These are phyloP conservation scores for Coemansia sp. DNA, from an alignment of 192 early-diverging fungal genomes.

Conservation along the genomic window DNA sequence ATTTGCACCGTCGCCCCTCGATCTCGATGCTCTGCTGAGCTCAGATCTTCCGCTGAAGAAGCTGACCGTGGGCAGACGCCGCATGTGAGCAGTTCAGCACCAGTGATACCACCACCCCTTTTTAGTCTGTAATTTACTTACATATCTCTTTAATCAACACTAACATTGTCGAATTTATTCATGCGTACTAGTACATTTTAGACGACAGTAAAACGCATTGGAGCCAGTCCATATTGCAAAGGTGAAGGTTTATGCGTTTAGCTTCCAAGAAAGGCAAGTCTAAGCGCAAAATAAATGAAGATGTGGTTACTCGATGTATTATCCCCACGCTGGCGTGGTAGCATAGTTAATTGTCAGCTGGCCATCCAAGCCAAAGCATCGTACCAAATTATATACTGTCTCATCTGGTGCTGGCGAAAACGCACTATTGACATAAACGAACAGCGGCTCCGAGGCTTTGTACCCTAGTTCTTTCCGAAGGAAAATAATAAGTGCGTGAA, in stretches of 20 bases:
- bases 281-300: not conserved
- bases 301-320: not conserved
- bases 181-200: not conserved
- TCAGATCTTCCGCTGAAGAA: constrained; percentile 20
- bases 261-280: not conserved
- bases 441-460: constrained; percentile 74
- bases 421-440: constrained; percentile 91
- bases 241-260: not conserved
- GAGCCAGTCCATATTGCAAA: not conserved
- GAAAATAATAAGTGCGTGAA: constrained; percentile 83
- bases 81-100: not conserved
- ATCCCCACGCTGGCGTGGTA: constrained; percentile 90
- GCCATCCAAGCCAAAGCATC: constrained; percentile 82
- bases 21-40: constrained; percentile 1
- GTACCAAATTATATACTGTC: constrained; percentile 72
- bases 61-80: constrained; percentile 1
- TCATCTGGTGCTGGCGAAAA: constrained; percentile 94
- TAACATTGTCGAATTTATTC: not conserved
- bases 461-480: constrained; percentile 79
- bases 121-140: not conserved
- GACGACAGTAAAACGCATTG: not conserved
- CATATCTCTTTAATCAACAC: not conserved
- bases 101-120: not conserved
- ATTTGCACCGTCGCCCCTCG: no score
- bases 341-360: constrained; percentile 90